Evolutionary conservation across 441 rosid genomes (phyloP).

Genomic region (Mallotus repandus): DNA sequence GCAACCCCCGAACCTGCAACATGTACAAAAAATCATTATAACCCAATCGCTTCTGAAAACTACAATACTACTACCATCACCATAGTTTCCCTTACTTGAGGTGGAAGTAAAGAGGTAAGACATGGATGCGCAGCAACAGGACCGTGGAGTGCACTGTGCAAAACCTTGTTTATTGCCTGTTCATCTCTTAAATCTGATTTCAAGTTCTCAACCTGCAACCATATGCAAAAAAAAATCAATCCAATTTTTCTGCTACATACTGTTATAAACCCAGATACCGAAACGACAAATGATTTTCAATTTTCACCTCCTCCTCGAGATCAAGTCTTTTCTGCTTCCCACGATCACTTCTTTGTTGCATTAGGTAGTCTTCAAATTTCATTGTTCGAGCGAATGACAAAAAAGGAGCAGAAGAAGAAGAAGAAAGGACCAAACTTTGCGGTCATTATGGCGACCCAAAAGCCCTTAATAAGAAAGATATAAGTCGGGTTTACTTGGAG

Average conservation of each 20-base stretch:
- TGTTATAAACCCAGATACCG: not conserved
- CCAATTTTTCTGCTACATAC: not conserved
- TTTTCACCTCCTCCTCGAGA: constrained; percentile 58
- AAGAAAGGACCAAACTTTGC: not conserved
- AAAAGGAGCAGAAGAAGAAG: not conserved
- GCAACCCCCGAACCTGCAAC: constrained; percentile 58
- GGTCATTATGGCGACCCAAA: constrained; percentile 1
- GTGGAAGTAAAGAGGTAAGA: constrained; percentile 64
- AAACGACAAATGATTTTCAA: not conserved
- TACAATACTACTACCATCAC: not conserved
- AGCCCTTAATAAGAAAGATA: constrained; percentile 19
- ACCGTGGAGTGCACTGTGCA: constrained; percentile 53
- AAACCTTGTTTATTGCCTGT: constrained; percentile 48
- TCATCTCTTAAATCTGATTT: constrained; percentile 59
- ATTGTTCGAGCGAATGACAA: constrained; percentile 26
- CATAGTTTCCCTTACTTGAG: constrained; percentile 36
- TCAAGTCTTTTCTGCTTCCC: constrained; percentile 40
- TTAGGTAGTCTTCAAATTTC: constrained; percentile 82
- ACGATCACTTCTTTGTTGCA: constrained; percentile 41
- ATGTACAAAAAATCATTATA: not conserved
- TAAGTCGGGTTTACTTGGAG: constrained; percentile 14
- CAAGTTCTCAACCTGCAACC: constrained; percentile 55
- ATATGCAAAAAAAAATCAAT: not conserved
- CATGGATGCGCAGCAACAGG: constrained; percentile 45
- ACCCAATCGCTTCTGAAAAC: not conserved